Evolutionary conservation across 768 basidiomycete genomes (phyloP).

Genomic region (Mycena vitilis): DNA sequence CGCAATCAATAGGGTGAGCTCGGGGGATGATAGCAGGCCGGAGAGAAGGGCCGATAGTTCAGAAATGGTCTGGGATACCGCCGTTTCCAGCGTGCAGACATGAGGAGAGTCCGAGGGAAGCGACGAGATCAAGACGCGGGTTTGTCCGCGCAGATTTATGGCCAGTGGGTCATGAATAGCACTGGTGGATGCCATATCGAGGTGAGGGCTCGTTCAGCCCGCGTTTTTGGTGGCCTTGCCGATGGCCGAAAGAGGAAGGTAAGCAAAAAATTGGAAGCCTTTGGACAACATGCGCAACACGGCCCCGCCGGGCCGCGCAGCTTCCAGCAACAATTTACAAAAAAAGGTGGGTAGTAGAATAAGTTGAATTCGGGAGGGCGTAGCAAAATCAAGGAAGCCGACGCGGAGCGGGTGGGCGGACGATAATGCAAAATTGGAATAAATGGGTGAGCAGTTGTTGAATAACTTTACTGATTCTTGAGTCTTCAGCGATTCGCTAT

Average conservation of each 20-base stretch:
- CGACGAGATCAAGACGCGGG: constrained; percentile 55
- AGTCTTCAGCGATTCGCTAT: no score
- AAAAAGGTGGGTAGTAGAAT: no score
- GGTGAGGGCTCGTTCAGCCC: background rate
- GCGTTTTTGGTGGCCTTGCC: background rate
- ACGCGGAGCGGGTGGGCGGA: no score
- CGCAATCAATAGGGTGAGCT: constrained; percentile 73
- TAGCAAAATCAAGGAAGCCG: no score
- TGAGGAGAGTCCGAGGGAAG: constrained; percentile 58
- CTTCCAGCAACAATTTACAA: no score
- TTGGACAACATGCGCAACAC: background rate
- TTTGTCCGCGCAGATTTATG: constrained; percentile 69
- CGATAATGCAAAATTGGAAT: no score
- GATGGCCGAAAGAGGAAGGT: constrained; percentile 5
- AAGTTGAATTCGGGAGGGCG: no score
- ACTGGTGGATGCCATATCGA: constrained; percentile 36
- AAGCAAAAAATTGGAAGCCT: background rate
- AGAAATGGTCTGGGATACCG: constrained; percentile 45
- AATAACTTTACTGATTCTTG: no score
- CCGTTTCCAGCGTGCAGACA: constrained; percentile 50
- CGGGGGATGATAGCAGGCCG: constrained; percentile 66
- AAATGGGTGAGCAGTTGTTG: no score
- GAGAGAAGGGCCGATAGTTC: constrained; percentile 69
- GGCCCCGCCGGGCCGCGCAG: no score
- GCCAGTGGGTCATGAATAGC: constrained; percentile 66